A percentile compares a stretch with the other conserved stretches of the same genome.
Conservation (phyloP, 768 basidiomycete genomes). For the Lentinula edodes region DNA sequence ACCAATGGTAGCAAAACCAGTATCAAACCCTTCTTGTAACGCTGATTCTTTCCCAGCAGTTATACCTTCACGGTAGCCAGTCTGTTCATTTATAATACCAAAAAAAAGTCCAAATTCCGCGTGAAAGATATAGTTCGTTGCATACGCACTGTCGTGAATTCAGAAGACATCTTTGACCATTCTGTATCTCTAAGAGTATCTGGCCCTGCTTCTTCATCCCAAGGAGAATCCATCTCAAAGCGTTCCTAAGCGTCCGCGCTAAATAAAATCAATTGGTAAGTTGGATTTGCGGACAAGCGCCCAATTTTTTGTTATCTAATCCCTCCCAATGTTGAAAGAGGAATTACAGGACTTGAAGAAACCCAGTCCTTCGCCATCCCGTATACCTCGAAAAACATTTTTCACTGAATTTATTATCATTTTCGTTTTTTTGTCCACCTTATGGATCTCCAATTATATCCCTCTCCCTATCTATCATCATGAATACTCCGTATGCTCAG, state of each 20-base stretch:
- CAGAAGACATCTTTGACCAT: slow-evolving; percentile 62
- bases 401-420: background rate
- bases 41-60: slow-evolving; percentile 84
- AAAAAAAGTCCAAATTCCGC: background rate
- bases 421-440: background rate
- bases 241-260: too few species aligned
- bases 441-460: background rate
- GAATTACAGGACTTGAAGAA: background rate
- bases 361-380: background rate
- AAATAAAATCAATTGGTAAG: too few species aligned
- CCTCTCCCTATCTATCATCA: background rate
- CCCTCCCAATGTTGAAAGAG: background rate
- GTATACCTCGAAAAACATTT: background rate
- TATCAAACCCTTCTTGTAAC: slow-evolving; percentile 88
- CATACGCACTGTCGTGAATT: slow-evolving; percentile 62
- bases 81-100: slow-evolving; percentile 35
- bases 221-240: slow-evolving; percentile 46
- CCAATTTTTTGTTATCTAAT: too few species aligned
- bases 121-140: background rate
- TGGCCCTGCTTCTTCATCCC: slow-evolving; percentile 45
- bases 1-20: slow-evolving; percentile 69
- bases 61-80: slow-evolving; percentile 96
- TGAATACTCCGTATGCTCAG: slow-evolving; percentile 58
- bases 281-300: too few species aligned
- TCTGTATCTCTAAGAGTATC: slow-evolving; percentile 41